Evolutionary conservation across 768 basidiomycete species (phyloP).

Genomic region (Lentinula edodes): DNA sequence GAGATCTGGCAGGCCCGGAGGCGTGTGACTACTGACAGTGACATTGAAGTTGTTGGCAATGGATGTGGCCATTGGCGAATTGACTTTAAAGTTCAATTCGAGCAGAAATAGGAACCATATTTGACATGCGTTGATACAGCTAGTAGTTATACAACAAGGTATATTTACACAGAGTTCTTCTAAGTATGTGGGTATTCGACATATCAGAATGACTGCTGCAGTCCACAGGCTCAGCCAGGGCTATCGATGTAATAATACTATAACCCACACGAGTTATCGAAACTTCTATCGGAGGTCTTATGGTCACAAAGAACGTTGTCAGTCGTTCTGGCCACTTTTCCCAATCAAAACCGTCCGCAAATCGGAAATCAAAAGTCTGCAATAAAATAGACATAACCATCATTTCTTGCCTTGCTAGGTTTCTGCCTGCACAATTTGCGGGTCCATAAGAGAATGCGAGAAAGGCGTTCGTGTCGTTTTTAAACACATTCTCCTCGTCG

Average conservation of each 20-base stretch:
- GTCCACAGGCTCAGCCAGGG: not conserved
- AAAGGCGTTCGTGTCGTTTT: slow-evolving; percentile 25
- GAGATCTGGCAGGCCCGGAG: not conserved
- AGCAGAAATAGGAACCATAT: not conserved
- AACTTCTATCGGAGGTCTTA: not conserved
- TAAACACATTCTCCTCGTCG: not conserved
- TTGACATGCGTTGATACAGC: not conserved
- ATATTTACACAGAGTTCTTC: not conserved
- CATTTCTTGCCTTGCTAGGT: slow-evolving; percentile 35
- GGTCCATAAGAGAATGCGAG: slow-evolving; percentile 37
- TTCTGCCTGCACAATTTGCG: slow-evolving; percentile 31
- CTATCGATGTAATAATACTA: not conserved
- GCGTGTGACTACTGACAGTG: not conserved
- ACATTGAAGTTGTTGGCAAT: no score
- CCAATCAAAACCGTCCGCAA: slow-evolving; percentile 16
- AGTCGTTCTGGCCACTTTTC: slow-evolving; percentile 1
- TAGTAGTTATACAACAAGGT: not conserved
- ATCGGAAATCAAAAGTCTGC: slow-evolving; percentile 29
- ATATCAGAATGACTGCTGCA: not conserved
- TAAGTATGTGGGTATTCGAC: not conserved
- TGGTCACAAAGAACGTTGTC: slow-evolving; percentile 5
- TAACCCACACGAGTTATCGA: not conserved
- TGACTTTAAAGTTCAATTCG: not conserved
- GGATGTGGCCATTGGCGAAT: not conserved
- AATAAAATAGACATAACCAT: slow-evolving; percentile 28